Base-by-base conservation (phyloP, 768 basidiomycete genomes). In the Lenzites betulinus region DNA sequence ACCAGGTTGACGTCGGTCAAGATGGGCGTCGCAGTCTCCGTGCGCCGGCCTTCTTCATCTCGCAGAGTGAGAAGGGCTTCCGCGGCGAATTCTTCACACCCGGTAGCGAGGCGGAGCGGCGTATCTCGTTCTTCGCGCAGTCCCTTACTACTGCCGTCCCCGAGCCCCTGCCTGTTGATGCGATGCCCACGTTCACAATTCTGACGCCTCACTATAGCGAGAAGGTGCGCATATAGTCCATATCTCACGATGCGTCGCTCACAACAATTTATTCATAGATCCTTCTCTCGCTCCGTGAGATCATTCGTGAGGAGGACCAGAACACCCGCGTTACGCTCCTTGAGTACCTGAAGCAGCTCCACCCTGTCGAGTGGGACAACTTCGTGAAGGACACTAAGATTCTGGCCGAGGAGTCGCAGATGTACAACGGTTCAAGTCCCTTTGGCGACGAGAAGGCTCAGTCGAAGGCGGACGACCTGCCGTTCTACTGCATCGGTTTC, bases 151-250 rank as follows among this genome's bases (percentile, higher is more conserved):
- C 95, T n/a, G 81, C 88, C 49, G 86, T 98, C 51, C 97, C 96
- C 20, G 89, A 93, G 66, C 90, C 97, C 8, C 76, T 98, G 35
- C 94, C 95, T 15, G 93, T 99, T 43, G 95, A 98, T 73, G 92
- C 95, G n/a, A 98, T 99, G 97, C 97, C 97, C 2, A 98, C 96
- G 0, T 99, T 99, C 81, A 98, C 97, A 46, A 95, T 99, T 23
- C 79, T 99, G 55, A 97, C 95, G 0, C 97, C 97, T 15, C 97
- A 99, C 76, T 99, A 99, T 74, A 97, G 90, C 61, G 97, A 99
- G 76, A 99, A 99, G 86, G 89, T 89, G 44, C 11, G 80, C 63
- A 7, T 11, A 33, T 11, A 9, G 1, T 15, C 13, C 1, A 35
- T 0, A 48, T 33, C 11, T 41, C 13, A 43, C 23, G 7, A n/a